Conservation (phyloP, 768 basidiomycete genomes). For the Tricholoma sp. region DNA sequence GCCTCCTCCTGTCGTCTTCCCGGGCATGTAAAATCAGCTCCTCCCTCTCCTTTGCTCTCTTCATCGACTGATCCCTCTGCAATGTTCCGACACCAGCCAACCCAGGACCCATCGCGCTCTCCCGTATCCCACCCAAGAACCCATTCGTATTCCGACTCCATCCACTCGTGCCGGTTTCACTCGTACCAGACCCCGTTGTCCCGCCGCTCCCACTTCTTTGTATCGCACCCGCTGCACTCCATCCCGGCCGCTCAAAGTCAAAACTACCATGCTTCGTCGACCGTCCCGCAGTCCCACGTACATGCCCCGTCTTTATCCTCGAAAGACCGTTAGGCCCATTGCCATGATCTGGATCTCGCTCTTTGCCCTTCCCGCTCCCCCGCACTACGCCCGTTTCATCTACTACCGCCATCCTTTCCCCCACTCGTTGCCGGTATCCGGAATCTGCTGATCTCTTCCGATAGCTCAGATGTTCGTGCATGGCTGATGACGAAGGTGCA, state of each 20-base stretch:
- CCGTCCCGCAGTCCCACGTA: slow-evolving; percentile 19
- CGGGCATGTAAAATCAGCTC: slow-evolving; percentile 18
- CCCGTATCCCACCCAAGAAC: slow-evolving; percentile 17
- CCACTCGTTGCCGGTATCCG: slow-evolving; percentile 27
- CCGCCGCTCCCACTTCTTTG: slow-evolving; percentile 44
- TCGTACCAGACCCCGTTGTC: slow-evolving; percentile 27
- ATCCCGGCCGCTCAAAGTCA: slow-evolving; percentile 68
- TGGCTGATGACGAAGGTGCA: slow-evolving; percentile 5
- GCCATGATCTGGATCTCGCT: slow-evolving; percentile 21
- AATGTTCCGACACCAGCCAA: slow-evolving; percentile 41
- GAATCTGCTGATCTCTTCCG: slow-evolving; percentile 33
- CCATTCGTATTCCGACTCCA: slow-evolving; percentile 15
- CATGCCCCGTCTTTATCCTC: slow-evolving; percentile 5
- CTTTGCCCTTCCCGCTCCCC: slow-evolving; percentile 21
- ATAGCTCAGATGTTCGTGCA: slow-evolving; percentile 4
- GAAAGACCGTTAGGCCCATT: slow-evolving; percentile 19
- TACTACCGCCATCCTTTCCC: slow-evolving; percentile 28
- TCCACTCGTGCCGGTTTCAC: slow-evolving; percentile 27
- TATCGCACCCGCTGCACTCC: slow-evolving; percentile 28
- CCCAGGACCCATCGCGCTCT: slow-evolving; percentile 36
- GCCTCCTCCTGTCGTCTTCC: slow-evolving; percentile 17
- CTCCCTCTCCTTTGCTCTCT: slow-evolving; percentile 34
- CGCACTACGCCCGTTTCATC: slow-evolving; percentile 29
- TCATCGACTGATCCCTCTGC: slow-evolving; percentile 36
- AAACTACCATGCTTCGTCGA: slow-evolving; percentile 66